Percentiles rank a stretch among this genome's conserved stretches.
Conservation (phyloP, 371 early-diverging fungal species). For the Blakeslea trispora region DNA sequence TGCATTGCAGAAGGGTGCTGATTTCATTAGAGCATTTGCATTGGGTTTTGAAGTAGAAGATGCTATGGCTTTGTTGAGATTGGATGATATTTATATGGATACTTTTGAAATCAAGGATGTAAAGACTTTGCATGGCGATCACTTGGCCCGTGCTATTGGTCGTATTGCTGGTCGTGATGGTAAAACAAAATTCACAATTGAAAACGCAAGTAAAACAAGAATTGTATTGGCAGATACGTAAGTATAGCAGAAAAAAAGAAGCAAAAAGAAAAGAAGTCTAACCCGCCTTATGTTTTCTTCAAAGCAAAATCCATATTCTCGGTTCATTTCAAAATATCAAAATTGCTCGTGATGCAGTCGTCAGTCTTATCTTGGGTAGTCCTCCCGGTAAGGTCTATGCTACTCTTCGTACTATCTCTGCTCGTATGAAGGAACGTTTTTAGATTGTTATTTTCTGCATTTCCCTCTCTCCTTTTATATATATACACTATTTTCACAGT, state of each 20-base stretch:
- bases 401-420: slow-evolving; percentile 82
- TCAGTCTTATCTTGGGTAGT: slow-evolving; percentile 94
- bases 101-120: slow-evolving; percentile 99
- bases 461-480: slow-evolving; percentile 1
- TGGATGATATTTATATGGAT: slow-evolving; percentile 96
- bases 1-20: slow-evolving; percentile 93
- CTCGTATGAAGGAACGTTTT: slow-evolving; percentile 94
- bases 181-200: slow-evolving; percentile 95
- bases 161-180: slow-evolving; percentile 99
- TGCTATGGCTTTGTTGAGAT: slow-evolving; percentile 90
- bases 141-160: slow-evolving; percentile 98
- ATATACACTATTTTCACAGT: too few species aligned
- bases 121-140: slow-evolving; percentile 94
- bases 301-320: slow-evolving; percentile 92
- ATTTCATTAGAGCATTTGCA: slow-evolving; percentile 92
- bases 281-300: neutral
- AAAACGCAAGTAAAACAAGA: slow-evolving; percentile 92
- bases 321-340: slow-evolving; percentile 97
- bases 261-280: neutral
- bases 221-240: slow-evolving; percentile 97
- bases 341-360: slow-evolving; percentile 96
- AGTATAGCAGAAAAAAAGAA: slow-evolving; percentile 18
- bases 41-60: slow-evolving; percentile 95
- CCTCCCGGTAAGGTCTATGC: slow-evolving; percentile 98
- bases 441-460: slow-evolving; percentile 34